A percentile compares a stretch with the other conserved stretches of the same genome.
These are phyloP conservation scores for Acrocalymma vagum DNA, from an alignment of 2,329 filamentous ascomycete genomes.

Conservation along the genomic window DNA sequence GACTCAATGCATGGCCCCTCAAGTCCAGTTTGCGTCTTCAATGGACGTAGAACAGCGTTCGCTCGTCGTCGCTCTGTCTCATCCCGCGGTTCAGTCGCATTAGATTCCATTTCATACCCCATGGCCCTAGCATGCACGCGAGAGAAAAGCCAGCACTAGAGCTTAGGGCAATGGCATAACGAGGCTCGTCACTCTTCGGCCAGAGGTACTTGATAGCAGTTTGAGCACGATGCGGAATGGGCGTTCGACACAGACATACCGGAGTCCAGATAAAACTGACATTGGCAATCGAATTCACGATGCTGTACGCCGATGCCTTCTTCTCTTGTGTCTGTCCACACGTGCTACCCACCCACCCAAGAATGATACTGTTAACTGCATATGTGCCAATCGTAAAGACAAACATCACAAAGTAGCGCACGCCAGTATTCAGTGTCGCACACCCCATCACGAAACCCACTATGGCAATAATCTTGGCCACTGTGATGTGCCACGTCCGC, in stretches of 20 bases:
- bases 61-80: constrained; percentile 20
- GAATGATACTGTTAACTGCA: constrained; percentile 42
- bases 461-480: constrained; percentile 32
- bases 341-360: constrained; percentile 50
- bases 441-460: constrained; percentile 40
- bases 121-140: constrained; percentile 18
- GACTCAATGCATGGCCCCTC: no score
- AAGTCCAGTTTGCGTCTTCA: no score
- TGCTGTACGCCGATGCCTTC: constrained; percentile 48
- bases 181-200: constrained; percentile 16
- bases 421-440: constrained; percentile 34
- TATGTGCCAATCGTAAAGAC: constrained; percentile 40
- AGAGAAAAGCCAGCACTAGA: constrained; percentile 21
- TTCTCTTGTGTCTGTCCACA: constrained; percentile 52
- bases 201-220: no score
- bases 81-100: constrained; percentile 30
- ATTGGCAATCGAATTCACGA: constrained; percentile 52
- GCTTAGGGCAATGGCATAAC: constrained; percentile 22
- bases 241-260: no score
- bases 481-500: constrained; percentile 41
- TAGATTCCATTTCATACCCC: constrained; percentile 24
- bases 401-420: constrained; percentile 41
- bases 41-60: constrained; percentile 29
- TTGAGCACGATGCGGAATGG: no score
- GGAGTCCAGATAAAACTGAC: constrained; percentile 42